Evolutionary conservation across 208 protist genomes (phyloP).

Genomic region (Tritrichomonas foetus): DNA sequence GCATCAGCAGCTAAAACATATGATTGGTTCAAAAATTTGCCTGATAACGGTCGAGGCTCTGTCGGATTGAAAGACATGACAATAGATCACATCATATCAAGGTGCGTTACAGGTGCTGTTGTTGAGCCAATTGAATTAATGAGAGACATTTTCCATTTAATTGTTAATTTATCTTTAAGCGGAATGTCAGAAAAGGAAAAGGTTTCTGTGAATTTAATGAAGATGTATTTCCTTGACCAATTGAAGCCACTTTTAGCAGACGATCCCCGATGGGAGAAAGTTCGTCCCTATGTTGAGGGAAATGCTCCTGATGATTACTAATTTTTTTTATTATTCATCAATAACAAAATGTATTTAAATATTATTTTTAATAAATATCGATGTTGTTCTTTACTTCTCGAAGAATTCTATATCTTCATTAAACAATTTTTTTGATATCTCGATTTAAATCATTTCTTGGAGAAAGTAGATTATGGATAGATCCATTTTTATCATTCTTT

Average conservation of each 20-base stretch:
- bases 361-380: too few relatives aligned
- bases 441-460: too few relatives aligned
- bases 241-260: neutral
- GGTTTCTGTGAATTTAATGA: neutral
- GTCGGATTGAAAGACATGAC: neutral
- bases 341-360: too few relatives aligned
- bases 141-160: constrained; percentile 17
- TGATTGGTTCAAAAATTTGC: neutral
- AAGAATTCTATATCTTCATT: too few relatives aligned
- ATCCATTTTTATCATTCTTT: too few relatives aligned
- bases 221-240: neutral
- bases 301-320: too few relatives aligned
- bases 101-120: neutral
- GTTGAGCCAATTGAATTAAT: neutral
- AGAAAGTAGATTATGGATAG: too few relatives aligned
- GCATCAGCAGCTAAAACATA: neutral
- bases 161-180: neutral
- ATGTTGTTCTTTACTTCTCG: too few relatives aligned
- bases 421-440: too few relatives aligned
- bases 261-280: neutral
- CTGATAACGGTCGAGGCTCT: neutral
- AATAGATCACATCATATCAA: neutral
- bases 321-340: too few relatives aligned
- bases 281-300: neutral
- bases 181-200: neutral